Evolutionary conservation across 1,284 basidiomycete species (phyloP), one percentile per base, ranked within the genome.

Genomic region (Malassezia nana): DNA sequence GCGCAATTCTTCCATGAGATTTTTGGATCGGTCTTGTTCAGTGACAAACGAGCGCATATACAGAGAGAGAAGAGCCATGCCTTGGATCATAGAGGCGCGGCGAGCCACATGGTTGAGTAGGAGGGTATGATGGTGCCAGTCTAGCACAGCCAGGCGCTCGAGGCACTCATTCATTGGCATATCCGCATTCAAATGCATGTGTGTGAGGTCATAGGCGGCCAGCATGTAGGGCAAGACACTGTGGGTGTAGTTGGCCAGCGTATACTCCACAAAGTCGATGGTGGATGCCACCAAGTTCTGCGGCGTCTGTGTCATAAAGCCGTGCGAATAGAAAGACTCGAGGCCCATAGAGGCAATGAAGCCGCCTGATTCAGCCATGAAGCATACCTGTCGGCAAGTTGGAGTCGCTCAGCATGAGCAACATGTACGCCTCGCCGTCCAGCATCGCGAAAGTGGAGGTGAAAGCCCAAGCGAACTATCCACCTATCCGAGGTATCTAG

Each of bases 281-380:
- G 43, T 52, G 16, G 47, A 15, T 12, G 38, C 18, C 2, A 38
- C 52, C 4, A 51, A n/a, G 2, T 40, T 35, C 13, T 39, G 24
- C 6, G 24, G 41, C 16, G 12, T 22, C 13, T 42, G 20, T 18
- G 47, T 42, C 15, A 72, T 59, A 65, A 91, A 86, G 0, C 89
- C 91, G 74, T 98, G 92, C 32, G 86, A 84, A 29, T 82, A 76
- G 70, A 84, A 91, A 0, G 89, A 89, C 71, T 98, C 92, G 50
- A 96, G 80, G 0, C 92, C 92, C 1, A 88, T 83, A 0, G 90
- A 91, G 0, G 89, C 87, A 47, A 92, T 86, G 67, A 92, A 92
- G 0, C 89, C 84, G 28, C 89, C 89, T 6, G 86, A 22, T n/a
- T 55, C 24, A 39, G 29, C 5, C 2, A 24, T 10, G 29, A 9